Conservation (phyloP, 129 eudicot species). For the Heracleum sosnowskyi region DNA sequence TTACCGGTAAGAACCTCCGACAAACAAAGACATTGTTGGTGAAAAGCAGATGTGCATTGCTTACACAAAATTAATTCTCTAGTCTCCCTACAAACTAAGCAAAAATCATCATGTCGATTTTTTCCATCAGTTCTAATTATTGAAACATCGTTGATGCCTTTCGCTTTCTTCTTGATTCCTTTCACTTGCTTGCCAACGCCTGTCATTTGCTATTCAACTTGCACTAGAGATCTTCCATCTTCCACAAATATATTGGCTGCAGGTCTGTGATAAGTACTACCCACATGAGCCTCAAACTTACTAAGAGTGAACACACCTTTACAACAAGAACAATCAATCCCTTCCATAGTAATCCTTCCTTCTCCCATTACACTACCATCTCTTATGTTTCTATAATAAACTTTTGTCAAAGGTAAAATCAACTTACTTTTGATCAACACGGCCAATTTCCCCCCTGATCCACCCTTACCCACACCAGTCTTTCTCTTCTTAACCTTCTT, state of each 20-base stretch:
- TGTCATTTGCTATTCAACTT: constrained; percentile 38
- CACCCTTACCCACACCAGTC: not conserved
- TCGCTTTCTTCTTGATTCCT: not conserved
- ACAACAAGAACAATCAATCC: constrained; percentile 26
- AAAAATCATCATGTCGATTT: constrained; percentile 35
- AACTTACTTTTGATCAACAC: constrained; percentile 5
- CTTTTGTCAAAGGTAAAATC: constrained; percentile 8
- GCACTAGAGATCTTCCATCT: constrained; percentile 58
- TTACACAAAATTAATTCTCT: constrained; percentile 64
- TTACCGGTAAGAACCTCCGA: constrained; percentile 17
- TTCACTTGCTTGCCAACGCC: not conserved
- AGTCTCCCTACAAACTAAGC: constrained; percentile 53
- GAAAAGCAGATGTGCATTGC: constrained; percentile 70
- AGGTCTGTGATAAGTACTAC: constrained; percentile 56
- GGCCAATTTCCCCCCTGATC: not conserved
- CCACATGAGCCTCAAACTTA: constrained; percentile 76
- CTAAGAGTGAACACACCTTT: constrained; percentile 9
- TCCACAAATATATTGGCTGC: constrained; percentile 57
- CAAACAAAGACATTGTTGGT: constrained; percentile 58
- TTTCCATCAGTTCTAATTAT: not conserved
- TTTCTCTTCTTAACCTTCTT: not conserved
- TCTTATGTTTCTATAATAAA: constrained; percentile 9
- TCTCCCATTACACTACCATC: constrained; percentile 8
- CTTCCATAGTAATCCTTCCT: constrained; percentile 24
- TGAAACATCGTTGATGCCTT: not conserved